Base-by-base conservation (phyloP, 129 eudicot species). In the Smallanthus sonchifolius region DNA sequence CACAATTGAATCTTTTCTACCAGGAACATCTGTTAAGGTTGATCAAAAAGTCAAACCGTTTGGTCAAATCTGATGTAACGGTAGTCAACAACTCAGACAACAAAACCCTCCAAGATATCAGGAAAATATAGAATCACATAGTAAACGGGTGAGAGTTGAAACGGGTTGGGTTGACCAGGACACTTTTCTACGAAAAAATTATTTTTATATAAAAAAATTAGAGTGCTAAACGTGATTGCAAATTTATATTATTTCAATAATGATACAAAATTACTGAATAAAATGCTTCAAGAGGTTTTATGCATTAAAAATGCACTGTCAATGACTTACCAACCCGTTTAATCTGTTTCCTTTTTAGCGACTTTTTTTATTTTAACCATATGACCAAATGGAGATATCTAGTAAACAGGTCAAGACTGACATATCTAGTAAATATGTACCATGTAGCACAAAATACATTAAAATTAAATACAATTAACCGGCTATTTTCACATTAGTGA, bases 1-100 rank as follows among this genome's bases (percentile, higher is more conserved):
- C 47, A 28, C 70, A 8, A 83, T 14, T 1, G 85, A 77, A 40
- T 88, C 90, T 74, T 79, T 71, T 66, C 75, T 65, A 49, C 36
- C 49, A 11, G 97, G 86, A 66, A 86, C 65, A 59, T 84, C 91
- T 87, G 88, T 68, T 63, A 56, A 64, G 66, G 57, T 63, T 48
- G 45, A 77, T 67, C 5, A 67, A 51, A 79, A 14, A 36, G 72
- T 75, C 49, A 75, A 49, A 64, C 52, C 11, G 47, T 47, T 47
- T 75, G 52, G 47, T 49, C 64, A 49, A 17, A 47, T 63, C 63
- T 45, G 20, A 62, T 47, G 37, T 74, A 74, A 62, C 30, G 51
- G 63, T 62, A 47, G 15, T 44, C 63, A 56, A 24, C n/a, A n/a
- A n/a, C n/a, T n/a, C n/a, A n/a, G n/a, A n/a, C n/a, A n/a, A n/a